Conservation (phyloP, 306 rosid species). For the Acacia acuminata region DNA sequence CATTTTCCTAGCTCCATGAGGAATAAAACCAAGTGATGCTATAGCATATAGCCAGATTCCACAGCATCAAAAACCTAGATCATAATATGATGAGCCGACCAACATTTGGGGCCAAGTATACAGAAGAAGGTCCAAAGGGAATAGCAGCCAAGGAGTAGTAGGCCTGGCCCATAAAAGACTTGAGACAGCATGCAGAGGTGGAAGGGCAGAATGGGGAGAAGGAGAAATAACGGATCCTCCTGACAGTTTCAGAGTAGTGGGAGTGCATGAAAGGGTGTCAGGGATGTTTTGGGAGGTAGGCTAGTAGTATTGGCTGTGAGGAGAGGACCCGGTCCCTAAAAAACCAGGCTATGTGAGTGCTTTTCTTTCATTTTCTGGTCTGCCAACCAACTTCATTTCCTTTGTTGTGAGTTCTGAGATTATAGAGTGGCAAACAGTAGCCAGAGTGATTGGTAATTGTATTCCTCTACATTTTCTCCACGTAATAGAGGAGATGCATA, state of each 20-base stretch:
- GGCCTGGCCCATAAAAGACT: neutral
- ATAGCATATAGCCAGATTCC: neutral
- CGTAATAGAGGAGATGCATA: neutral
- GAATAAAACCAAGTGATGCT: neutral
- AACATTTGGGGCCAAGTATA: neutral
- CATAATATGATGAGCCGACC: neutral
- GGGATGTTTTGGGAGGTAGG: neutral
- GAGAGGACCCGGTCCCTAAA: neutral
- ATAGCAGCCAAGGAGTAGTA: neutral
- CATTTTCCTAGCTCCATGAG: neutral
- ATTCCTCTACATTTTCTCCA: neutral
- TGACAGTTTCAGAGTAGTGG: neutral
- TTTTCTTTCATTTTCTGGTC: neutral
- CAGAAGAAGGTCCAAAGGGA: neutral
- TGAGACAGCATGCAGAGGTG: neutral
- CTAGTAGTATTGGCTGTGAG: neutral
- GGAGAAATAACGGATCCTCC: neutral
- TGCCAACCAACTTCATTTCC: neutral
- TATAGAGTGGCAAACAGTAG: neutral
- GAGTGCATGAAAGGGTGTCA: neutral
- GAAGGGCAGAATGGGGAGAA: neutral
- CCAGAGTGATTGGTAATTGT: neutral
- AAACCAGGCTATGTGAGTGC: neutral
- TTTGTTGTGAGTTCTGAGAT: neutral
- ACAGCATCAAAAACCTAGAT: neutral